Conservation (phyloP, 768 basidiomycete genomes). For the Tulasnella sp. region DNA sequence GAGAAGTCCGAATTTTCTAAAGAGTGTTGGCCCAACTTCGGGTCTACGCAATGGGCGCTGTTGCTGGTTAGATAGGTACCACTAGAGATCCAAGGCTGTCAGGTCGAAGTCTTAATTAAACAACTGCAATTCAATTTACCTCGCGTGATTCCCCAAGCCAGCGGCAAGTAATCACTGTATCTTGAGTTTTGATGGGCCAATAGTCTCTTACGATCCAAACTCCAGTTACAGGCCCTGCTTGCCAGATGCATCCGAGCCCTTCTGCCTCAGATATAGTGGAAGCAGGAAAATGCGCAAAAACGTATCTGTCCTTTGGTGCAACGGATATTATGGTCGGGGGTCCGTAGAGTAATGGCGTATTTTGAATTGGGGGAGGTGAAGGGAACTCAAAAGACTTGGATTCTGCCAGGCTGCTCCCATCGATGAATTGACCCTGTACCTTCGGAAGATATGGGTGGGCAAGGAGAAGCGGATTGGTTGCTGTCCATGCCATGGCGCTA, state of each 20-base stretch:
- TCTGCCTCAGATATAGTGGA: not conserved
- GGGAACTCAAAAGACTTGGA: conserved; percentile 9
- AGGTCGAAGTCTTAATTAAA: not conserved
- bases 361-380: not conserved
- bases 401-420: not conserved
- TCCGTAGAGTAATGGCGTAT: not conserved
- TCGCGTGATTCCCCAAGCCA: conserved; percentile 8
- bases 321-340: conserved; percentile 8
- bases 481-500: conserved; percentile 2
- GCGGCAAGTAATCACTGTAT: not conserved
- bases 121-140: not conserved
- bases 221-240: not conserved
- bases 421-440: conserved; percentile 7
- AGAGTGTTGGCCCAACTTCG: not conserved
- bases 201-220: not conserved
- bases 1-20: not conserved
- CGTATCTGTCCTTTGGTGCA: not conserved
- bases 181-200: conserved; percentile 6
- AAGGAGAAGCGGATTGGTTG: not conserved
- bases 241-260: conserved; percentile 8
- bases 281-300: conserved; percentile 12
- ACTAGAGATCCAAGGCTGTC: not conserved
- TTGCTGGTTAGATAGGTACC: not conserved
- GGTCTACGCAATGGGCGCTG: not conserved
- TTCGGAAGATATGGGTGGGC: conserved; percentile 2